Conservation (phyloP, 108 stramenopile species). For the Licmophora abbreviata region DNA sequence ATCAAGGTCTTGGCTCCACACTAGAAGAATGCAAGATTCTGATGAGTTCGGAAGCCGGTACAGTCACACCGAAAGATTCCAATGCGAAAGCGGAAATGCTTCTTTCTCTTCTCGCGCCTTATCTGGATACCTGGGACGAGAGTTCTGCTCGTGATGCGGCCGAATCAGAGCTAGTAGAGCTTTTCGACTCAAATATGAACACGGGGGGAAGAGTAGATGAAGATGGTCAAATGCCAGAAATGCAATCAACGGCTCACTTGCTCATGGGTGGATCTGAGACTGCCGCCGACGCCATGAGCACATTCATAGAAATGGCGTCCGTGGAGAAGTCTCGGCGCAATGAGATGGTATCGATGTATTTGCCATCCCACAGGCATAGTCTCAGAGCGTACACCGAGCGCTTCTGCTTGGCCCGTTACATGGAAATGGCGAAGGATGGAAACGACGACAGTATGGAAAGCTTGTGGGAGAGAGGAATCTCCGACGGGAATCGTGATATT, state of each 20-base stretch:
- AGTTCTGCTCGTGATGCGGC: constrained; percentile 46
- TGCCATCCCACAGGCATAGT: constrained; percentile 53
- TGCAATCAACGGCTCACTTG: too few species aligned
- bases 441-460: constrained; percentile 14
- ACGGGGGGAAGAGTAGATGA: constrained; percentile 2
- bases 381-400: constrained; percentile 50
- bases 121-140: constrained; percentile 74
- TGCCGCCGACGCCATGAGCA: constrained; percentile 76
- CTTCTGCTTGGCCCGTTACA: constrained; percentile 69
- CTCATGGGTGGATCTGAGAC: constrained; percentile 41
- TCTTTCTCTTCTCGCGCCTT: constrained; percentile 39
- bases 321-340: constrained; percentile 48
- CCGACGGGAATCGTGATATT: constrained; percentile 78
- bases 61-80: neutral
- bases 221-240: constrained; percentile 2
- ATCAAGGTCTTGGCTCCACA: constrained; percentile 62
- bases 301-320: constrained; percentile 72
- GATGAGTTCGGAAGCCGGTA: constrained; percentile 9
- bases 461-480: constrained; percentile 67
- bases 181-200: constrained; percentile 42
- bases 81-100: constrained; percentile 18
- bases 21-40: constrained; percentile 34
- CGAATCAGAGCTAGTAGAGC: constrained; percentile 65
- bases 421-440: constrained; percentile 30
- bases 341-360: constrained; percentile 46